Evolutionary conservation across 805 yeast genomes (phyloP).

Genomic region (Metschnikowia matae): DNA sequence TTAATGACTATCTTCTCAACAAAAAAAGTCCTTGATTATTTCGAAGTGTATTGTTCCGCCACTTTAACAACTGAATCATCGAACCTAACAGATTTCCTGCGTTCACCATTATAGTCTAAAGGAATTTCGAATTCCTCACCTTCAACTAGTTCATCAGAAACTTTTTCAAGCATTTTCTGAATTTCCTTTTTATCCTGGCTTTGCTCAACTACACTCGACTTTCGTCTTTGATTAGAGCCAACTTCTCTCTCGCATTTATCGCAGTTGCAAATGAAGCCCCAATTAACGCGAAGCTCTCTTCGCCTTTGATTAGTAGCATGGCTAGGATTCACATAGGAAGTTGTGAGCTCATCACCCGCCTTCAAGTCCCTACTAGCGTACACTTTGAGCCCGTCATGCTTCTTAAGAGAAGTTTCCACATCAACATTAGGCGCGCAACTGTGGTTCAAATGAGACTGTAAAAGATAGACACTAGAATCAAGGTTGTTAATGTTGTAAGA

Average conservation of each 20-base stretch:
- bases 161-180: constrained; percentile 41
- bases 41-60: background rate
- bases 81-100: constrained; percentile 65
- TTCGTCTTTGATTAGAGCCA: constrained; percentile 41
- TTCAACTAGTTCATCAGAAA: constrained; percentile 34
- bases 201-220: constrained; percentile 32
- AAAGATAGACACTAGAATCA: constrained; percentile 55
- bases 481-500: constrained; percentile 71
- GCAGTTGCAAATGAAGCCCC: constrained; percentile 78
- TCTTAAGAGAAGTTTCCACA: constrained; percentile 40
- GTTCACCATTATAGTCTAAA: constrained; percentile 30
- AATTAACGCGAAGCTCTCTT: constrained; percentile 61
- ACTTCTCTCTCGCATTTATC: constrained; percentile 58
- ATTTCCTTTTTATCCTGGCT: constrained; percentile 33
- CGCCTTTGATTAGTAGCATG: constrained; percentile 61
- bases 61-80: constrained; percentile 48
- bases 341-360: constrained; percentile 63
- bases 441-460: constrained; percentile 73
- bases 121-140: constrained; percentile 47
- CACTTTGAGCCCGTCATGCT: constrained; percentile 51
- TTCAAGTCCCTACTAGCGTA: constrained; percentile 53
- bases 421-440: constrained; percentile 69
- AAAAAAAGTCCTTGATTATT: background rate
- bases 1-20: no score
- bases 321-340: constrained; percentile 66